Evolutionary conservation across 2,329 filamentous ascomycete genomes (phyloP).

Genomic region (Chaetothyriales sp.): DNA sequence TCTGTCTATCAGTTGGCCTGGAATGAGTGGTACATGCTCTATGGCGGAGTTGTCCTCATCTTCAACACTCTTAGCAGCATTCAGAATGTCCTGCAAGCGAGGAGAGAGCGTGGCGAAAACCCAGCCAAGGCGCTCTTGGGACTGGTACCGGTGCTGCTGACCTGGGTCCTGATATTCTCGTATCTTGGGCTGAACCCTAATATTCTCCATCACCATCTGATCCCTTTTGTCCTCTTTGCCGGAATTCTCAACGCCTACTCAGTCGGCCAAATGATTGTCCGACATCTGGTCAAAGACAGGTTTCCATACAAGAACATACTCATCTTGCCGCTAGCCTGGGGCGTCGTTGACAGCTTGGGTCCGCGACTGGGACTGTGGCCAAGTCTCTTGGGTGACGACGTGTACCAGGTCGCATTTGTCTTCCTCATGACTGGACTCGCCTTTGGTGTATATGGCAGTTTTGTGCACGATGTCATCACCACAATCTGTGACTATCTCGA

Average conservation of each 20-base stretch:
- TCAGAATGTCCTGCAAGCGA: conserved; percentile 68
- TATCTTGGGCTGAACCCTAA: conserved; percentile 76
- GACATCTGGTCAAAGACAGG: conserved; percentile 70
- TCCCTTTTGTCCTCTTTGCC: conserved; percentile 79
- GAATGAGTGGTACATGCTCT: conserved; percentile 83
- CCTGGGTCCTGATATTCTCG: conserved; percentile 59
- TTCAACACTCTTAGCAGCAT: conserved; percentile 65
- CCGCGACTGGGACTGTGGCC: conserved; percentile 59
- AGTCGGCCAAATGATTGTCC: conserved; percentile 89
- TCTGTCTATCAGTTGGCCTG: conserved; percentile 65
- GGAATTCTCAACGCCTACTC: conserved; percentile 88
- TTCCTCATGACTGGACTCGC: conserved; percentile 75
- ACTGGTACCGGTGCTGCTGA: conserved; percentile 61
- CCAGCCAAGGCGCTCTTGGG: conserved; percentile 56
- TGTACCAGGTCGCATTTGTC: conserved; percentile 84
- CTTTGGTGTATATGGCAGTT: conserved; percentile 88
- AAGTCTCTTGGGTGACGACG: conserved; percentile 54
- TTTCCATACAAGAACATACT: conserved; percentile 90
- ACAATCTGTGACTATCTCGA: conserved; percentile 97
- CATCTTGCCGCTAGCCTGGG: conserved; percentile 59
- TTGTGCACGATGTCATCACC: conserved; percentile 88
- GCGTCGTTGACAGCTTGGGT: conserved; percentile 65
- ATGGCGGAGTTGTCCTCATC: conserved; percentile 65
- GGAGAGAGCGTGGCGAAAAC: conserved; percentile 55
- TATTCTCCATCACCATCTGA: conserved; percentile 66